Conservation (phyloP, 805 yeast genomes). For the Ogataea nitratoaversa region DNA sequence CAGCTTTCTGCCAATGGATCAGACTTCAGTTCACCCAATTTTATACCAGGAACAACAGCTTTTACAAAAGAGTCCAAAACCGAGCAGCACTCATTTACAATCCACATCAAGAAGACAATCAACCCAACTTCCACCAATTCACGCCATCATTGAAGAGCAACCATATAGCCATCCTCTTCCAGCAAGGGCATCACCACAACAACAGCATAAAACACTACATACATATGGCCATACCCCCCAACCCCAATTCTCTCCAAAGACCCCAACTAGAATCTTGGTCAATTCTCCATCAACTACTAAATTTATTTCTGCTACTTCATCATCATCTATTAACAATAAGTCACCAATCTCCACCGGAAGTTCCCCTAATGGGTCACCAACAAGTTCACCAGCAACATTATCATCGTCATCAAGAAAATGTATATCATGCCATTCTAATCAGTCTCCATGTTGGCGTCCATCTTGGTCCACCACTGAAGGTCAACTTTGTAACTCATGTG, state of each 20-base stretch:
- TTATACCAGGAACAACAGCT: constrained; percentile 5
- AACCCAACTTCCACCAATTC: constrained; percentile 1
- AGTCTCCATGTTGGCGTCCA: constrained; percentile 98
- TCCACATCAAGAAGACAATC: neutral
- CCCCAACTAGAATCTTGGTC: neutral
- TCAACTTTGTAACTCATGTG: constrained; percentile 96
- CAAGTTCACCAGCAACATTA: constrained; percentile 9
- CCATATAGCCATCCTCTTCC: neutral
- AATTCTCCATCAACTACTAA: neutral
- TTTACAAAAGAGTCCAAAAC: neutral
- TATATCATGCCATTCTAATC: constrained; percentile 84
- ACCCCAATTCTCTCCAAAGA: constrained; percentile 1
- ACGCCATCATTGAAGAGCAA: neutral
- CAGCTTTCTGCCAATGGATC: constrained; percentile 13
- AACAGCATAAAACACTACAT: too few species aligned
- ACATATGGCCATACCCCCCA: constrained; percentile 10
- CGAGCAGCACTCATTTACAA: neutral
- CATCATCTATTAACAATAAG: constrained; percentile 7
- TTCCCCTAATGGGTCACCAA: neutral
- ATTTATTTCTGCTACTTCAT: constrained; percentile 14
- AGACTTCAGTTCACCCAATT: constrained; percentile 16
- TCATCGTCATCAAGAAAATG: constrained; percentile 50
- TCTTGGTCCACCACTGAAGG: constrained; percentile 90
- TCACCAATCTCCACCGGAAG: neutral
- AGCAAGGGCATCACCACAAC: too few species aligned